Conservation (phyloP, 129 eudicot species). For the Smallanthus sonchifolius region DNA sequence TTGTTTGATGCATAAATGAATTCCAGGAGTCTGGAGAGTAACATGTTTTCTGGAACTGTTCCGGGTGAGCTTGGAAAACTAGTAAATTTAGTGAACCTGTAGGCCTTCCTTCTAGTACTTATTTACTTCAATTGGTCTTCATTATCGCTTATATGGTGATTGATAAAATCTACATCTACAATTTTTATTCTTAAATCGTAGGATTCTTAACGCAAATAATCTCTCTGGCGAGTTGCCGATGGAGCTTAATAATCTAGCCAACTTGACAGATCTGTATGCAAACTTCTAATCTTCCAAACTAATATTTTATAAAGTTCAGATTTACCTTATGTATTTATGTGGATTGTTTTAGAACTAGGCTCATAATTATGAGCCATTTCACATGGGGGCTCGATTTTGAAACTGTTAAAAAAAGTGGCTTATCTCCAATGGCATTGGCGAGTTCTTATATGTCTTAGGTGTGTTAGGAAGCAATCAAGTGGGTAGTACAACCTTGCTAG, state of each 20-base stretch:
- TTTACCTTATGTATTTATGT: too few relatives aligned
- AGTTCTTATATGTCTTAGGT: too few relatives aligned
- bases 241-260: slow-evolving; percentile 40
- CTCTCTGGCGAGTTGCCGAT: slow-evolving; percentile 58
- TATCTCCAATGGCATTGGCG: too few relatives aligned
- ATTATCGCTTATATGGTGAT: not conserved
- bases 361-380: too few relatives aligned
- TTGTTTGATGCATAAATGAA: not conserved
- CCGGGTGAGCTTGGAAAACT: slow-evolving; percentile 66
- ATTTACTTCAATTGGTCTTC: not conserved
- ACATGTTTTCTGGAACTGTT: slow-evolving; percentile 50
- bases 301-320: too few relatives aligned
- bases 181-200: slow-evolving; percentile 15
- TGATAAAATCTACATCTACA: not conserved
- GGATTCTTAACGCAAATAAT: slow-evolving; percentile 44
- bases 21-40: slow-evolving; percentile 59
- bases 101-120: not conserved
- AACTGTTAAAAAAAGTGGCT: too few relatives aligned
- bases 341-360: too few relatives aligned
- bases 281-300: too few relatives aligned
- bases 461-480: too few relatives aligned
- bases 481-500: too few relatives aligned
- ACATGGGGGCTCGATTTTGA: too few relatives aligned
- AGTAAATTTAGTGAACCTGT: slow-evolving; percentile 45
- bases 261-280: slow-evolving; percentile 60